These are phyloP conservation scores for Melaleuca alternifolia DNA, from an alignment of 345 rosid species.

Conservation along the genomic window DNA sequence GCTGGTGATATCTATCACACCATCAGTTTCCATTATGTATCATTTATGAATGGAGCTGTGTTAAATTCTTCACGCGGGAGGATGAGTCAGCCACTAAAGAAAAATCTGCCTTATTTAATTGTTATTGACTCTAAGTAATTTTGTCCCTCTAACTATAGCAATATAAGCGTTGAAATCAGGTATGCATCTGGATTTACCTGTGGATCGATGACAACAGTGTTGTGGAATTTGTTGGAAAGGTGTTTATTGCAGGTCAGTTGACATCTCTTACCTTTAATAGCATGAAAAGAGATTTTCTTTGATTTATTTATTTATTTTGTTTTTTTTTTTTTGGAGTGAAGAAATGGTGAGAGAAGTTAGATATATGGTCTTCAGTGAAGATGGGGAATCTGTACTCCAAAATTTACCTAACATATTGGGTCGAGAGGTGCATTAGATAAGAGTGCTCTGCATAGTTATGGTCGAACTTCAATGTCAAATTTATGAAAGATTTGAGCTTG, in stretches of 20 bases:
- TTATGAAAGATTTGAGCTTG: background rate
- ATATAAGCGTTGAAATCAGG: conserved; percentile 24
- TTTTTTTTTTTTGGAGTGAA: background rate
- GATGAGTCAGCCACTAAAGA: background rate
- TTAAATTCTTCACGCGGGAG: background rate
- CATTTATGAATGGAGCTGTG: background rate
- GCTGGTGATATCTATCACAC: background rate
- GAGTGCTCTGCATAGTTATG: background rate
- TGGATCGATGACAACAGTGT: conserved; percentile 73
- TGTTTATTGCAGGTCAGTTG: conserved; percentile 73
- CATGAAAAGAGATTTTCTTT: background rate
- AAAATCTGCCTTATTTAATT: background rate
- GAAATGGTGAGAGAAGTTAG: background rate
- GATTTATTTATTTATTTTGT: too few relatives aligned
- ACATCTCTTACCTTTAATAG: background rate
- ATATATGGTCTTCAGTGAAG: background rate
- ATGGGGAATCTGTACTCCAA: background rate
- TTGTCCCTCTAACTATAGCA: background rate
- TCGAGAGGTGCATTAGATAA: background rate
- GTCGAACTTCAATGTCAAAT: background rate
- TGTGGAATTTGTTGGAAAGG: conserved; percentile 69
- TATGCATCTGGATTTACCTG: conserved; percentile 75
- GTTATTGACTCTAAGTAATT: background rate
- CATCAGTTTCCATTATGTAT: background rate
- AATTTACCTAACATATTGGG: background rate